Evolutionary conservation across 345 rosid genomes (phyloP).

Genomic region (Gossypium australe): DNA sequence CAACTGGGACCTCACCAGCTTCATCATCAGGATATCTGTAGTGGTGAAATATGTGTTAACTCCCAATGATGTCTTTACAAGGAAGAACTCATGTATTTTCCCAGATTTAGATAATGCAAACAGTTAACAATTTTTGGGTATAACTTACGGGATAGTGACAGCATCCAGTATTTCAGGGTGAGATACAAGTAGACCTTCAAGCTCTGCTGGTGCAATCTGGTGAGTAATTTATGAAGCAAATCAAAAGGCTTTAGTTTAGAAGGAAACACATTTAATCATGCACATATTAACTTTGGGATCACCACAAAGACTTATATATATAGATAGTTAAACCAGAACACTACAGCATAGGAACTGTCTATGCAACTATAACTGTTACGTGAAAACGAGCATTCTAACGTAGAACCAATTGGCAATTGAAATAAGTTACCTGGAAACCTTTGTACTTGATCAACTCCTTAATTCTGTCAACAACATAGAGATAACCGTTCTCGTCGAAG

Average conservation of each 20-base stretch:
- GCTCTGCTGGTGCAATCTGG: conserved; percentile 97
- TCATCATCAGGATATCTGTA: conserved; percentile 81
- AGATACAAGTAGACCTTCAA: conserved; percentile 89
- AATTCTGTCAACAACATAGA: conserved; percentile 76
- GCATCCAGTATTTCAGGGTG: conserved; percentile 85
- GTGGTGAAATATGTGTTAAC: not conserved
- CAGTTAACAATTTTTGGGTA: not conserved
- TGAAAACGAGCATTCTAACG: not conserved
- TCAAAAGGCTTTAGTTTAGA: not conserved
- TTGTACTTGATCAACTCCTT: conserved; percentile 94
- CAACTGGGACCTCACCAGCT: conserved; percentile 92
- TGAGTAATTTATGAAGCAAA: conserved; percentile 6
- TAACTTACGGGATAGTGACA: conserved; percentile 86
- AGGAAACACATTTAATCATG: not conserved
- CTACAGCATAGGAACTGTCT: not conserved
- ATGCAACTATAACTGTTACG: not conserved
- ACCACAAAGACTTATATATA: not conserved
- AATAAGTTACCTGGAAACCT: conserved; percentile 72
- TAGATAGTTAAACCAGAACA: not conserved
- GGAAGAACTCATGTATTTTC: not conserved
- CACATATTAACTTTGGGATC: not conserved
- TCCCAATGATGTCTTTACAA: not conserved
- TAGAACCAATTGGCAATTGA: not conserved
- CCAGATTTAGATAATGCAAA: not conserved
- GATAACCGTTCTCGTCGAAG: conserved; percentile 64